Evolutionary conservation across 805 yeast genomes (phyloP), one percentile per base, ranked within the genome.

Genomic region (Wickerhamiella brachini): DNA sequence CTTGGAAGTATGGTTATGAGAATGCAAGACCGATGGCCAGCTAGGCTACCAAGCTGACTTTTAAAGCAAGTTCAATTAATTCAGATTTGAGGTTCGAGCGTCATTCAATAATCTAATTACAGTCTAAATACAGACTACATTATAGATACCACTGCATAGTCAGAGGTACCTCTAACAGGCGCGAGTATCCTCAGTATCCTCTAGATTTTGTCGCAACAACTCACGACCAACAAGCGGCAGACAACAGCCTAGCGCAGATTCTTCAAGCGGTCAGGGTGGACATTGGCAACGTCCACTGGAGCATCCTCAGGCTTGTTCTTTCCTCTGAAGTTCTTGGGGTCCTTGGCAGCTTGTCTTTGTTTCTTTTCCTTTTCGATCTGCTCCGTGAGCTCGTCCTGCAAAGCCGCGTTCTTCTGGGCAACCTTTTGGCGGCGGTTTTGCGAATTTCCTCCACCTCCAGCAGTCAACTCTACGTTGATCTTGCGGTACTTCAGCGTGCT

Each of bases 361-460:
- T 59, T 64, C 46, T 64, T 71, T 53, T 65, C 70, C 54, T 60
- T 68, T 55, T 62, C 65, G 44, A 80, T 72, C 60, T 81, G 76
- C 41, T 72, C 76, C 53, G 70, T 75, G 59, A 94, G 75, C 62
- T 89, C 95, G 24, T 73, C 81, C 44, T 75, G 75, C 59, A 89
- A 69, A 60, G 81, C 81, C 45, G 77, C 82, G 65, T 90, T 90
- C 72, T 90, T 90, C 47, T 75, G 77, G 61, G 79, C 78, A 59
- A 93, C 74, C 67, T 93, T 93, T 51, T 77, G 74, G 46, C 59
- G 51, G 13, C 75, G 61, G 50, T 70, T 73, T 53, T 75, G 70
- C 9, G 94, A 80, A 65, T 90, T 90, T 51, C 97, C 97, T 47
- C 98, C 98, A 43, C 98, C 98, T 51, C 98, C 98, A 48, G 87